phyloP scores from a whole-genome alignment of 805 yeast genomes.

The Phaffomyces antillensis region DNA sequence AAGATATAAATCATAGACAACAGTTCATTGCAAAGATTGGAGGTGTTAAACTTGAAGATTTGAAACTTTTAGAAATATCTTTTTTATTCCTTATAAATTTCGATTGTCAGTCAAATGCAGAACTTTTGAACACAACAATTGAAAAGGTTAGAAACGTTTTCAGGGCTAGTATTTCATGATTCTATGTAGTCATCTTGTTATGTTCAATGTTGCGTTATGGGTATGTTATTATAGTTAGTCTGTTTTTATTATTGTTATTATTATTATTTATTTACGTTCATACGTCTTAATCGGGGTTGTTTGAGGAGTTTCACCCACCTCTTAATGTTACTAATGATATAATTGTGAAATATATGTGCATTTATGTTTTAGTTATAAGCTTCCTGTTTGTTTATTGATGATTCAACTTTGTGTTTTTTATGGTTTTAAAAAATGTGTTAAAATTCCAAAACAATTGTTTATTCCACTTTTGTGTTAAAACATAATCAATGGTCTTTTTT shows the following conservation, averaged over 20 bases:
- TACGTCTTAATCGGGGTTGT: too few species aligned
- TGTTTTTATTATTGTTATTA: not conserved
- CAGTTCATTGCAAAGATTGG: constrained; percentile 38
- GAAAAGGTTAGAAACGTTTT: constrained; percentile 1
- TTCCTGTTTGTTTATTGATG: too few species aligned
- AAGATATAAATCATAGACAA: constrained; percentile 39
- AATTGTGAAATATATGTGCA: too few species aligned
- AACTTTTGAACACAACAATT: constrained; percentile 14
- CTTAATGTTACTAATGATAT: too few species aligned
- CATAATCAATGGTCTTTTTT: too few species aligned
- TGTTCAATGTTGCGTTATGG: not conserved
- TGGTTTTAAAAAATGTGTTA: too few species aligned
- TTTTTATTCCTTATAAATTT: constrained; percentile 43
- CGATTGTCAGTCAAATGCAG: constrained; percentile 37
- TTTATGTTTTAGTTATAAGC: too few species aligned
- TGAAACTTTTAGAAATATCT: constrained; percentile 42
- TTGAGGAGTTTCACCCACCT: too few species aligned
- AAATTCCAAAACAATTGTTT: too few species aligned
- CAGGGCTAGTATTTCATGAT: not conserved
- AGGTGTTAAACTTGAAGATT: constrained; percentile 37
- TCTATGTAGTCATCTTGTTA: not conserved
- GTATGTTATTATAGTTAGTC: not conserved
- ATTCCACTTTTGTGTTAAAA: too few species aligned
- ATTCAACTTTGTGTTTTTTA: too few species aligned
- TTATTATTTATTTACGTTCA: too few species aligned